These are phyloP conservation scores for Yamadazyma pseudoaaseri DNA, from an alignment of 1,139 yeast genomes.

Conservation along the genomic window DNA sequence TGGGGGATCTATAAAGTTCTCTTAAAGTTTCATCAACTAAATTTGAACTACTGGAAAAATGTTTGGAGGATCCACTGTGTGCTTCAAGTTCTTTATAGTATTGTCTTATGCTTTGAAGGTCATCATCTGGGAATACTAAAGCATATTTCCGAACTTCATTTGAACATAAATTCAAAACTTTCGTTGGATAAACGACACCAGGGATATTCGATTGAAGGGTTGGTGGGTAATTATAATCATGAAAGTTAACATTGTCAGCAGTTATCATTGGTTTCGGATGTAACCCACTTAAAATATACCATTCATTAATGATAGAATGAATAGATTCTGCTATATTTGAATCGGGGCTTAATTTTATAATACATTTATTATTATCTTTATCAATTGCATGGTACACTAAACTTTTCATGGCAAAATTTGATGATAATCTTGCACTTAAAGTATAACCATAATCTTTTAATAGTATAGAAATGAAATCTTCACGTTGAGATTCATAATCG, in stretches of 20 bases:
- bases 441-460: slow-evolving; percentile 17
- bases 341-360: slow-evolving; percentile 28
- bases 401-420: slow-evolving; percentile 14
- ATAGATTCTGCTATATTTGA: slow-evolving; percentile 18
- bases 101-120: background rate
- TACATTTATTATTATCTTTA: slow-evolving; percentile 15
- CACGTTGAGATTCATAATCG: slow-evolving; percentile 6
- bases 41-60: slow-evolving; percentile 10
- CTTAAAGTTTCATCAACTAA: background rate
- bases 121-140: slow-evolving; percentile 19
- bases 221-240: slow-evolving; percentile 16
- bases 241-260: slow-evolving; percentile 9
- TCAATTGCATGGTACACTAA: slow-evolving; percentile 21
- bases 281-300: slow-evolving; percentile 31
- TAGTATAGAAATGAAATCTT: slow-evolving; percentile 14
- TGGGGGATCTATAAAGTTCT: slow-evolving; percentile 1
- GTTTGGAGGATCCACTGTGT: background rate
- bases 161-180: slow-evolving; percentile 18
- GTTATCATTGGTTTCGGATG: background rate
- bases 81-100: background rate
- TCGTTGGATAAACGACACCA: slow-evolving; percentile 30
- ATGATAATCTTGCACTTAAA: slow-evolving; percentile 19
- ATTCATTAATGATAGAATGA: slow-evolving; percentile 32
- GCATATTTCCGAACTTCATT: slow-evolving; percentile 21
- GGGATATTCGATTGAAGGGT: slow-evolving; percentile 28